phyloP scores from a whole-genome alignment of 805 yeast species.

The Kuraishia floccosa region DNA sequence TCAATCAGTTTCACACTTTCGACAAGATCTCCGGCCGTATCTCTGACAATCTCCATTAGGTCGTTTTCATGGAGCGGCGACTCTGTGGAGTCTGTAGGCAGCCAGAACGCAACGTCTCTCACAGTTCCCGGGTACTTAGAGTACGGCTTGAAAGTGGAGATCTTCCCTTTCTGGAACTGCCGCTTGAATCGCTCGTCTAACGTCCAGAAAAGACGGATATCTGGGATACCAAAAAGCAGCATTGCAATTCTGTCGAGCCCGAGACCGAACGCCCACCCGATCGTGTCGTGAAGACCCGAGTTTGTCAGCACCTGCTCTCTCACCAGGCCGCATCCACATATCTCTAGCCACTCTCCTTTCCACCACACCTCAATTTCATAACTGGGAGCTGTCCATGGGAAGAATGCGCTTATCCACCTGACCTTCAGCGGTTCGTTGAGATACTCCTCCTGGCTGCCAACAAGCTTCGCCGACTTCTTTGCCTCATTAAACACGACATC shows the following conservation, averaged over 20 bases:
- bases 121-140: conserved; percentile 82
- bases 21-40: conserved; percentile 75
- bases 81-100: conserved; percentile 27
- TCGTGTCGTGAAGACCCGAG: conserved; percentile 53
- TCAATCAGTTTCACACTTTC: conserved; percentile 78
- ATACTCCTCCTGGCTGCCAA: conserved; percentile 52
- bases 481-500: conserved; percentile 74
- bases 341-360: conserved; percentile 96
- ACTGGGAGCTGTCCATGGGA: conserved; percentile 98
- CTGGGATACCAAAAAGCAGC: conserved; percentile 92
- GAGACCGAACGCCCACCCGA: conserved; percentile 97
- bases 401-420: conserved; percentile 91
- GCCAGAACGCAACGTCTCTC: conserved; percentile 91
- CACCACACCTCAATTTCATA: conserved; percentile 99
- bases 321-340: conserved; percentile 93
- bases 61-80: conserved; percentile 68
- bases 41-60: conserved; percentile 85
- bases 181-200: conserved; percentile 60
- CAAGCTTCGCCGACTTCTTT: conserved; percentile 42
- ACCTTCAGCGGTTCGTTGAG: conserved; percentile 68
- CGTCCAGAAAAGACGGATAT: conserved; percentile 90
- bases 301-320: conserved; percentile 65
- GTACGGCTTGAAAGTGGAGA: conserved; percentile 72
- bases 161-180: conserved; percentile 60
- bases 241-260: conserved; percentile 94